Evolutionary conservation across 179 eudicot species (phyloP).

Genomic region (Camellia oleifera): DNA sequence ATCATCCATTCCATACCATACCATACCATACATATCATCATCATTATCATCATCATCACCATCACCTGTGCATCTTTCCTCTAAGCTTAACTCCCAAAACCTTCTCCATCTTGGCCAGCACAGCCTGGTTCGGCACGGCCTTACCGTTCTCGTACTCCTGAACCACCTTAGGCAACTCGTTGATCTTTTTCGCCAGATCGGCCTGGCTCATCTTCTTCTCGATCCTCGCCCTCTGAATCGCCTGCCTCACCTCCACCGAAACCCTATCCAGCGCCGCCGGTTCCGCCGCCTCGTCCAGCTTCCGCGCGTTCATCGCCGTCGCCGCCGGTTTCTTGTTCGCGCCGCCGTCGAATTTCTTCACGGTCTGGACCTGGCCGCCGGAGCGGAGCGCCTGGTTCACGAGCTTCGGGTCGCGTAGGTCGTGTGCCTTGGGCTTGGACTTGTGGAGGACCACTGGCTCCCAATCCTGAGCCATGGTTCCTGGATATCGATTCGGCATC

Average conservation of each 20-base stretch:
- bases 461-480: constrained; percentile 62
- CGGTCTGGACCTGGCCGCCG: constrained; percentile 54
- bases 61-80: constrained; percentile 28
- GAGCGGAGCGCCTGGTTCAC: constrained; percentile 62
- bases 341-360: constrained; percentile 54
- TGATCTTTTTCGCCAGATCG: constrained; percentile 57
- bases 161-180: constrained; percentile 60
- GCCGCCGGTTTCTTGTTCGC: constrained; percentile 46
- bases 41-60: neutral
- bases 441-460: constrained; percentile 65
- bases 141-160: constrained; percentile 86
- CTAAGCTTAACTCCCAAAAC: constrained; percentile 74
- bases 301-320: constrained; percentile 44
- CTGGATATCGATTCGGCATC: constrained; percentile 49
- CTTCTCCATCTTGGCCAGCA: constrained; percentile 63
- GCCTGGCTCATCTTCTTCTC: constrained; percentile 80
- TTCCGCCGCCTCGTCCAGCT: constrained; percentile 65
- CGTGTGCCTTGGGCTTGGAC: constrained; percentile 43
- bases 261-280: constrained; percentile 52
- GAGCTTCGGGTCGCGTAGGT: constrained; percentile 56
- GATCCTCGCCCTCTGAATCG: constrained; percentile 68
- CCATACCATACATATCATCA: neutral
- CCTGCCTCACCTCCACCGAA: constrained; percentile 41
- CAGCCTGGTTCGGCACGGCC: constrained; percentile 68
- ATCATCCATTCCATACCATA: too few species aligned